phyloP scores from a whole-genome alignment of 371 early-diverging fungal genomes.

The Apophysomyces ossiformis region DNA sequence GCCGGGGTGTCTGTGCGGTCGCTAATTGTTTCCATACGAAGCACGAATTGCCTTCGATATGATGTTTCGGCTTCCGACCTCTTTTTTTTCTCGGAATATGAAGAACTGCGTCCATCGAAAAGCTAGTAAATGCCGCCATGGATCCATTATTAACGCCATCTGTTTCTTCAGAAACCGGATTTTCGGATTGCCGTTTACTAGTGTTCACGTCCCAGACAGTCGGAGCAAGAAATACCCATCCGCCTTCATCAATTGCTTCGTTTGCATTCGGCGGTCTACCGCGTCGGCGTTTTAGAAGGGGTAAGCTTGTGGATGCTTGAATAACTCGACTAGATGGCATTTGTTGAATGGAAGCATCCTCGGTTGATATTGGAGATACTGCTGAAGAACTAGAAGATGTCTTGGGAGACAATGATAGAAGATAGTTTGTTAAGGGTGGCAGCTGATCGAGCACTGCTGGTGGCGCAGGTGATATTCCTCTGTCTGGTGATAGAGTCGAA shows the following conservation, averaged over 20 bases:
- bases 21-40: slow-evolving; percentile 48
- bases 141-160: slow-evolving; percentile 27
- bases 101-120: slow-evolving; percentile 43
- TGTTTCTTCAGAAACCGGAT: neutral
- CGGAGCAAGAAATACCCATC: slow-evolving; percentile 53
- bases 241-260: slow-evolving; percentile 41
- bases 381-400: slow-evolving; percentile 5
- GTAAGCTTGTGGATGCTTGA: slow-evolving; percentile 35
- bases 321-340: slow-evolving; percentile 31
- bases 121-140: slow-evolving; percentile 49
- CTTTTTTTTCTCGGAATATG: slow-evolving; percentile 51
- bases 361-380: slow-evolving; percentile 13
- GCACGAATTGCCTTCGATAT: slow-evolving; percentile 54
- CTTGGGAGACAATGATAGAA: slow-evolving; percentile 16
- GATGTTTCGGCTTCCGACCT: slow-evolving; percentile 54
- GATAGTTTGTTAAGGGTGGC: neutral
- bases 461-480: neutral
- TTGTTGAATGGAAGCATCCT: slow-evolving; percentile 8
- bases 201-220: slow-evolving; percentile 50
- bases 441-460: slow-evolving; percentile 1
- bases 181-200: slow-evolving; percentile 8
- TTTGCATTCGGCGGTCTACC: slow-evolving; percentile 46
- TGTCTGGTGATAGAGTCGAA: slow-evolving; percentile 11
- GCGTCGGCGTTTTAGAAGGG: slow-evolving; percentile 49
- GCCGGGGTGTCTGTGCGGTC: slow-evolving; percentile 16